Conservation (phyloP, 495 filamentous ascomycete species). For the Neurospora sp. region DNA sequence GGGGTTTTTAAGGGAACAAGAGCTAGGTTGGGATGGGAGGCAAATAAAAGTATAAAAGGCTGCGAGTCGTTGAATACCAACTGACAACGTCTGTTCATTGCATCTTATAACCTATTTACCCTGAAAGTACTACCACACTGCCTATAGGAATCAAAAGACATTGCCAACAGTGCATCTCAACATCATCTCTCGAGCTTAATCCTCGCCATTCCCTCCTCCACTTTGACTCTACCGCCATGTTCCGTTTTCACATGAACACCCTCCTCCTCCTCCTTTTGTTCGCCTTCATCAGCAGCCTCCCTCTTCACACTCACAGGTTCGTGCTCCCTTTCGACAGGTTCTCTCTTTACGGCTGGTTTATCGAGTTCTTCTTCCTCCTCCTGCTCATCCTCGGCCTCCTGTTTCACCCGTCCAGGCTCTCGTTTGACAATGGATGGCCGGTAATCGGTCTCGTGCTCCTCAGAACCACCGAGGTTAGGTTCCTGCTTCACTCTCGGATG, state of each 20-base stretch:
- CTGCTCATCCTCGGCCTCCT: not conserved
- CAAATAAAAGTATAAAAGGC: too few species aligned
- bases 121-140: not conserved
- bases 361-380: not conserved
- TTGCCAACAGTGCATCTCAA: not conserved
- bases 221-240: not conserved
- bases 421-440: not conserved
- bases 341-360: not conserved
- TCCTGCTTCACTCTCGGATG: not conserved
- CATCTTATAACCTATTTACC: not conserved
- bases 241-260: not conserved
- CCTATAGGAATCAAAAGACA: not conserved
- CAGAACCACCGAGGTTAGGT: not conserved
- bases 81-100: not conserved
- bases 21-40: not conserved
- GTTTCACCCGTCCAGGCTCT: not conserved
- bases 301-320: not conserved
- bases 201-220: not conserved
- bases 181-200: not conserved
- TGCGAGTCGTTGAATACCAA: too few species aligned
- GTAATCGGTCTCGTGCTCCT: not conserved
- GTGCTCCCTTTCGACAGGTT: not conserved
- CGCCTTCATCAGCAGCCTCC: not conserved
- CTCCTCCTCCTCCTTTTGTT: not conserved
- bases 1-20: not conserved